Conservation (phyloP, 495 filamentous ascomycete species). For the Platismatia glauca region DNA sequence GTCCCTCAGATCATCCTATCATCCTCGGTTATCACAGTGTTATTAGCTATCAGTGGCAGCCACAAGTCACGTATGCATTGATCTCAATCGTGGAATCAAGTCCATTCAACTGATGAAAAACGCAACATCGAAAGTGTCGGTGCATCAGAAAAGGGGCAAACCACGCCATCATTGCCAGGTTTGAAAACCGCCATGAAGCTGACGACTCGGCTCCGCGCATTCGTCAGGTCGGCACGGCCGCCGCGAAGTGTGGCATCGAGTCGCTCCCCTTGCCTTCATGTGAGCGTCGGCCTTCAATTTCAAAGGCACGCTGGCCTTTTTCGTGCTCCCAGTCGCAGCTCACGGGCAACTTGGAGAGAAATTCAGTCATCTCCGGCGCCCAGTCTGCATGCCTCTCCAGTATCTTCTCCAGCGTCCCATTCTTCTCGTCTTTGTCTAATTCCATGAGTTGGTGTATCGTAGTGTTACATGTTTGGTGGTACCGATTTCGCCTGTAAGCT, state of each 20-base stretch:
- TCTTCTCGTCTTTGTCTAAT: neutral
- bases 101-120: neutral
- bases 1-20: too few relatives aligned
- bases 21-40: too few relatives aligned
- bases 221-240: slow-evolving; percentile 3
- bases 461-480: too few relatives aligned
- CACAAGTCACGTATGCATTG: neutral
- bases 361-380: neutral
- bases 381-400: neutral
- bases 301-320: too few relatives aligned
- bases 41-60: too few relatives aligned
- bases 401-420: neutral
- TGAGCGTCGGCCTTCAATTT: too few relatives aligned
- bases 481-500: too few relatives aligned
- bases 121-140: neutral
- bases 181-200: slow-evolving; percentile 8
- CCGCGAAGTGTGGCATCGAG: too few relatives aligned
- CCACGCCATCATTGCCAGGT: neutral
- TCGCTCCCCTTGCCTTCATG: too few relatives aligned
- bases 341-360: neutral
- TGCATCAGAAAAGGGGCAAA: neutral
- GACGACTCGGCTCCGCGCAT: neutral
- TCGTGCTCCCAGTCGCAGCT: neutral
- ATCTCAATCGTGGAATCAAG: neutral
- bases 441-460: too few relatives aligned